Base-by-base conservation (phyloP, 768 basidiomycete genomes). In the Pisolithus microcarpus region DNA sequence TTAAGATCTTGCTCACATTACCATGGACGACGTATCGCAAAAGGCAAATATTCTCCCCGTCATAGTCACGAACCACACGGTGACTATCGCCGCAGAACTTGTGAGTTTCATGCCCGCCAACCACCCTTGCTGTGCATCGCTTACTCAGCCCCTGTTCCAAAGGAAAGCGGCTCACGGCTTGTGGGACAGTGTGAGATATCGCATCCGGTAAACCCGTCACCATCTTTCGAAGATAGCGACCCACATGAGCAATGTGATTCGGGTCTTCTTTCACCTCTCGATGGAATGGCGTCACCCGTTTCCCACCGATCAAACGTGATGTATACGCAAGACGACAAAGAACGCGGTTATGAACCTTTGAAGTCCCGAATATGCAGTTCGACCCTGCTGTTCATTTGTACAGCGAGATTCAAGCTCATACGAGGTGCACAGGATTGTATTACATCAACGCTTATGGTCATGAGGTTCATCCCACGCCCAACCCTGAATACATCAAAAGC, bases 171-270 rank as follows among this genome's bases (percentile, higher is more conserved):
- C 10, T 70, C 77, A 26, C 80, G 76, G 46, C 78, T 97, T 39
- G 82, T 94, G 38, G 93, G 93, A 15, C 93, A 96, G 68, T 95
- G 91, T 64, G 87, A 91, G 60, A 93, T 95, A 57, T 93, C 91
- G 3, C 92, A 95, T 65, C 92, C 92, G 4, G 78, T 86, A 37
- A 53, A 66, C 24, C 65, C 62, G 24, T 48, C 55, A 23, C 40
- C 65, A 45, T 56, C 63, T 30, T 60, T 71, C 39, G 56, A 52
- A 30, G 61, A 65, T 44, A 56, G 11, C 34, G 5, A 65, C 34
- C 60, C 66, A 48, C 61, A 62, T 31, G 64, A 69, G 23, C 7
- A n/a, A 46, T 43, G 49, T 30, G 34, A 63, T n/a, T 64, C 70
- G 18, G 74, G 74, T 36, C 64, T 70, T 24, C 58, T 65, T 50